phyloP scores from a whole-genome alignment of 352 stramenopile genomes.

The Phytophthora colocasiae region DNA sequence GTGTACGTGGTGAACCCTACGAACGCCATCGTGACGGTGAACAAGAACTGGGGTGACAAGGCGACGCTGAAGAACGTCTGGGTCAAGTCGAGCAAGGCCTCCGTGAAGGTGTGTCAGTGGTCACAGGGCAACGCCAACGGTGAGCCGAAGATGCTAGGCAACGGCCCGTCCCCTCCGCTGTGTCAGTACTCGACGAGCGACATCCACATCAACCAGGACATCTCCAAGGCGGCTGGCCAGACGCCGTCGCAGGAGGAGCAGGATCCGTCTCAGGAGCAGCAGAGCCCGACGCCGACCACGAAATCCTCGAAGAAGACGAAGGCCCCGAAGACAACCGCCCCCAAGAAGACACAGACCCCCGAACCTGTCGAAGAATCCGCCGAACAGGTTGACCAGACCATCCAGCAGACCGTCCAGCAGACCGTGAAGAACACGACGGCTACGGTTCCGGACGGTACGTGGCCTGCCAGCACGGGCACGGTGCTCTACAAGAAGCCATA shows the following conservation, averaged over 20 bases:
- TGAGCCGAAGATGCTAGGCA: background rate
- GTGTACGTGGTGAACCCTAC: background rate
- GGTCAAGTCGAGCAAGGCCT: no score
- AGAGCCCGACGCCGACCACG: background rate
- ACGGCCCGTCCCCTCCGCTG: background rate
- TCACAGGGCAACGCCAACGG: background rate
- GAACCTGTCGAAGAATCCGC: slow-evolving; percentile 1
- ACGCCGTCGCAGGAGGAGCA: background rate
- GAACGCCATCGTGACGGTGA: background rate
- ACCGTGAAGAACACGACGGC: slow-evolving; percentile 6
- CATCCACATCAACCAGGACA: slow-evolving; percentile 29
- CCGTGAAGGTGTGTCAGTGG: background rate
- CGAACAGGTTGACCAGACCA: background rate
- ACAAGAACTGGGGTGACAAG: background rate
- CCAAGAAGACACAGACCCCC: background rate
- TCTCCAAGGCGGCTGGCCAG: slow-evolving; percentile 10
- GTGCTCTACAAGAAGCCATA: background rate
- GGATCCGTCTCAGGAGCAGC: no score
- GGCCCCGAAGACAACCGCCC: slow-evolving; percentile 7
- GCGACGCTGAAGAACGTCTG: no score
- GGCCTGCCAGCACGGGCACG: background rate
- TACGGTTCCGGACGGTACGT: background rate
- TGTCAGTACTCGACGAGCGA: slow-evolving; percentile 27
- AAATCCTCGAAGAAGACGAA: background rate
- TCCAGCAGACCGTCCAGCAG: no score